Base-by-base conservation (phyloP, 305 asterid genomes). In the Fraxinus greggii region DNA sequence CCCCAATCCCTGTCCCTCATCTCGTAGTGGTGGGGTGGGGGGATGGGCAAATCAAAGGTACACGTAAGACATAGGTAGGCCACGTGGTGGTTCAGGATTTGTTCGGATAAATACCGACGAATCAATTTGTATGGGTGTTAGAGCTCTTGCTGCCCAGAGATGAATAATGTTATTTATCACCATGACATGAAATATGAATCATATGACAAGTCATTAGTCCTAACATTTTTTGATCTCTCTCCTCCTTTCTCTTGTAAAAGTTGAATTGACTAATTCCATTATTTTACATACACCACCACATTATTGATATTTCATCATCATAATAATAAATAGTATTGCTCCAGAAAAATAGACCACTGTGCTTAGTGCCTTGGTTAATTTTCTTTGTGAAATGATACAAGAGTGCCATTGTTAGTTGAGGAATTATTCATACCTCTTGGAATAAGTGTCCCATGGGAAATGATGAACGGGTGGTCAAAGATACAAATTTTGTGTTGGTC, bases 381-480 rank as follows among this genome's bases (percentile, higher is more conserved):
- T 45, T 45, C 19, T 13, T 1, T 1, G 26, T 61, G 31, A 19
- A 61, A 61, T 2, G 31, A 61, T 61, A 61, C 70, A 24, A 61
- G 72, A 21, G 15, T 21, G 72, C 17, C 72, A 61, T 21, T 61
- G 31, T 4, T 21, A 21, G 15, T 23, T 61, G 72, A n/a, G 31
- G 29, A 26, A 45, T 45, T 45, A 61, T 61, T 61, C 32, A 23
- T 21, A 8, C 13, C 24, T 61, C 32, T 23, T 24, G 78, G 42
- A 78, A 75, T 54, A 33, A 78, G 26, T 15, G 70, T 81, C 54
- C 10, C 19, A 48, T 32, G 28, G 48, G 72, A 7, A 84, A 84
- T 84, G 84, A 24, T 10, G 77, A 76, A 77, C 75, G 81, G 79
- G 78, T 82, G 87, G 86, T 86, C 79, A 86, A 81, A 77, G n/a